These are phyloP conservation scores for Amphirosellinia nigrospora DNA, from an alignment of 495 filamentous ascomycete genomes.

Conservation along the genomic window DNA sequence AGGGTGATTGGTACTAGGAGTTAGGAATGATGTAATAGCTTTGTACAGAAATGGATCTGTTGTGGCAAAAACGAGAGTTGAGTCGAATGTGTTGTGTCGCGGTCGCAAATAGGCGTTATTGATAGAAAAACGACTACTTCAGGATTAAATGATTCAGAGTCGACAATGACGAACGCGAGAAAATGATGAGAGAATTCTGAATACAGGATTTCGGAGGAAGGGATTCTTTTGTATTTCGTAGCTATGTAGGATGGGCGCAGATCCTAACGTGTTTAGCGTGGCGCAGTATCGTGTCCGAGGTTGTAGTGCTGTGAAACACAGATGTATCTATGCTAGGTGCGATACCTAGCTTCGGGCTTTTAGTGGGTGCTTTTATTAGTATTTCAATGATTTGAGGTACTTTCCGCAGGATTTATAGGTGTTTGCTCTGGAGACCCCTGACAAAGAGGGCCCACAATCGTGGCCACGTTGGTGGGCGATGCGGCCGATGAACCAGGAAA, in stretches of 20 bases:
- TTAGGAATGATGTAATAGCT: not conserved
- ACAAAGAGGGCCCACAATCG: conserved; percentile 13
- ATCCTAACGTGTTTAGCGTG: conserved; percentile 28
- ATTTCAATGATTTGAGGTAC: not conserved
- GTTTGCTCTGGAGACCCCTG: conserved; percentile 4
- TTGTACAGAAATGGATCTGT: not conserved
- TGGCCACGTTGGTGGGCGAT: conserved; percentile 19
- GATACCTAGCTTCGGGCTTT: not conserved
- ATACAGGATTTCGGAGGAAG: conserved; percentile 4
- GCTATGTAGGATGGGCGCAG: conserved; percentile 19
- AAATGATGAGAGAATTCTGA: conserved; percentile 8
- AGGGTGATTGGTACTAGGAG: not conserved
- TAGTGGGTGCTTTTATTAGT: not conserved
- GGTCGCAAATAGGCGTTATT: conserved; percentile 1
- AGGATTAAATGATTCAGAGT: not conserved
- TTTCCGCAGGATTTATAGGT: not conserved
- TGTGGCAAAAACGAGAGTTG: too few species aligned
- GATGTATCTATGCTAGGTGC: not conserved
- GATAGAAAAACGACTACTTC: not conserved
- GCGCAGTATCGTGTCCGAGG: conserved; percentile 24
- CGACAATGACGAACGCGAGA: conserved; percentile 8
- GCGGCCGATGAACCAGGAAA: not conserved
- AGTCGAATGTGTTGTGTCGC: too few species aligned
- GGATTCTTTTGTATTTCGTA: conserved; percentile 27
- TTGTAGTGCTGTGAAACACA: not conserved